phyloP scores from a whole-genome alignment of 2,329 filamentous ascomycete species.

The Thermothelomyces thermophilus region DNA sequence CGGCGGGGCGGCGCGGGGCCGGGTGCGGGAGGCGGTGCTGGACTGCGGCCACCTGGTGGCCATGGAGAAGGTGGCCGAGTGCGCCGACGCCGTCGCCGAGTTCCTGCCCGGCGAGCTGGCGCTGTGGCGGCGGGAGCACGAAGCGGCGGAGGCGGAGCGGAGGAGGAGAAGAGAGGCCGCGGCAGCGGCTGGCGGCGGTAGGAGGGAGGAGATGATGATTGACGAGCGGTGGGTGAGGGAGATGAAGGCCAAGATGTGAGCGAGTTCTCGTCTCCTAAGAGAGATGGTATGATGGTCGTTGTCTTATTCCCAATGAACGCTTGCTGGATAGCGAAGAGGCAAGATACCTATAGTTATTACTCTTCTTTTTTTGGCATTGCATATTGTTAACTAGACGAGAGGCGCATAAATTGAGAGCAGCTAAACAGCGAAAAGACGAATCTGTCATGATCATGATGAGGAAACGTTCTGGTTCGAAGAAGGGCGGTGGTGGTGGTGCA shows the following conservation, averaged over 20 bases:
- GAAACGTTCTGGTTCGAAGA: no score
- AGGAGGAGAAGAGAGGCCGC: slow-evolving; percentile 45
- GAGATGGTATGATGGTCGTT: no score
- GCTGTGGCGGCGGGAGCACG: slow-evolving; percentile 53
- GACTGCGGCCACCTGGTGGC: slow-evolving; percentile 73
- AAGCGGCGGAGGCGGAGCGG: slow-evolving; percentile 41
- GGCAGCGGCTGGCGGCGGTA: slow-evolving; percentile 35
- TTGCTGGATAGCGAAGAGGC: no score
- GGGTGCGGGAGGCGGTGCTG: slow-evolving; percentile 60
- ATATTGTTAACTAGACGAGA: no score
- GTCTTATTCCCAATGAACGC: no score
- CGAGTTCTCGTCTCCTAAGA: background rate
- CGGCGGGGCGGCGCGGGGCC: slow-evolving; percentile 55
- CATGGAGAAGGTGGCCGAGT: slow-evolving; percentile 66
- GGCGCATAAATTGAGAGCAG: no score
- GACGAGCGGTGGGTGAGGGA: slow-evolving; percentile 42
- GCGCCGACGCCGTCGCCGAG: slow-evolving; percentile 52
- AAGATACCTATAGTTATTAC: no score
- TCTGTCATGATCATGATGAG: no score
- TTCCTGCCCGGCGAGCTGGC: slow-evolving; percentile 54
- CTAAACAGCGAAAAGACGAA: no score
- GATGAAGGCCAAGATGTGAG: slow-evolving; percentile 13
- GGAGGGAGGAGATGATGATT: slow-evolving; percentile 49
- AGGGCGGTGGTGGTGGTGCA: no score
- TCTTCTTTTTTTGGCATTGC: no score